phyloP scores from a whole-genome alignment of 2,329 filamentous ascomycete genomes.

The Ophiocordyceps robertsii region DNA sequence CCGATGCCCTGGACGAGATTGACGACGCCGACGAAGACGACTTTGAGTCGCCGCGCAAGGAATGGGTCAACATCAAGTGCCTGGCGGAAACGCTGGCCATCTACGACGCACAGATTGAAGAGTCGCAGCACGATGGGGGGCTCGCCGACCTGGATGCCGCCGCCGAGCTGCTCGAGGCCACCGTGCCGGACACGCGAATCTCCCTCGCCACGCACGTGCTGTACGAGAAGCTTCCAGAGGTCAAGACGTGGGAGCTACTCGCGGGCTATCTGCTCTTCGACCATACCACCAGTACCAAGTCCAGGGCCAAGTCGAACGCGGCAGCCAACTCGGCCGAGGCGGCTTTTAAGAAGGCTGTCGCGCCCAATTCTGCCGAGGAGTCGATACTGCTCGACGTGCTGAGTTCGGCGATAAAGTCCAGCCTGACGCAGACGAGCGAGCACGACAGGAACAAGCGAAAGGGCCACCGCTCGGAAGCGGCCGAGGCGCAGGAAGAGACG shows the following conservation, averaged over 20 bases:
- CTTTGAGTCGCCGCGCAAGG: slow-evolving; percentile 59
- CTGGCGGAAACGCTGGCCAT: slow-evolving; percentile 70
- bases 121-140: slow-evolving; percentile 34
- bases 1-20: slow-evolving; percentile 65
- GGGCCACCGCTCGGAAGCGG: slow-evolving; percentile 46
- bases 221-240: slow-evolving; percentile 67
- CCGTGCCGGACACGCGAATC: slow-evolving; percentile 65
- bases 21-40: slow-evolving; percentile 61
- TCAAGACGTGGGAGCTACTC: slow-evolving; percentile 77
- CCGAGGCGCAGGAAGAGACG: slow-evolving; percentile 63
- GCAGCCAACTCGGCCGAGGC: slow-evolving; percentile 36
- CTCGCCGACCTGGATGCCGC: slow-evolving; percentile 34
- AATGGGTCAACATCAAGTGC: slow-evolving; percentile 88
- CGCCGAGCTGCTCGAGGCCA: slow-evolving; percentile 44
- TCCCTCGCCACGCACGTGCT: slow-evolving; percentile 75
- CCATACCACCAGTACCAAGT: slow-evolving; percentile 54
- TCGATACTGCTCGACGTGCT: slow-evolving; percentile 77
- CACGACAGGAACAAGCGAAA: slow-evolving; percentile 46
- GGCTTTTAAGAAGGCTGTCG: slow-evolving; percentile 57
- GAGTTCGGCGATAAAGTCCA: slow-evolving; percentile 66
- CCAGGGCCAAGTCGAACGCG: slow-evolving; percentile 34
- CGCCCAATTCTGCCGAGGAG: slow-evolving; percentile 65
- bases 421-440: slow-evolving; percentile 53
- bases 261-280: slow-evolving; percentile 88
- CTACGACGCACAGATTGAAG: slow-evolving; percentile 61